Conservation (phyloP, 768 basidiomycete genomes). For the Cytidiella melzeri region DNA sequence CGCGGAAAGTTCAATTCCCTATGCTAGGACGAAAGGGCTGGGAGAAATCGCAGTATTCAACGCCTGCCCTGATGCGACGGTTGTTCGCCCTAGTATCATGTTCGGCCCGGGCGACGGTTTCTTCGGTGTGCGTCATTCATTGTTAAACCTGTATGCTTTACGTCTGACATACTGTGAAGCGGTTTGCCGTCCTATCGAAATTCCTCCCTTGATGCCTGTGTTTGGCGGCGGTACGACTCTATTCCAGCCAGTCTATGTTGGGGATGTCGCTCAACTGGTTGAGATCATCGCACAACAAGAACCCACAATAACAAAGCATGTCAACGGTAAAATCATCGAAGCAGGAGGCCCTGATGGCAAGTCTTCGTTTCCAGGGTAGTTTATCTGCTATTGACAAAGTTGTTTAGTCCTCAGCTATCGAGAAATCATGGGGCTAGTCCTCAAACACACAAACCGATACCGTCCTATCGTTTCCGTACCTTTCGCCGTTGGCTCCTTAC, state of each 20-base stretch:
- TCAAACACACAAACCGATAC: conserved; percentile 44
- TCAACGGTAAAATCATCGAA: conserved; percentile 42
- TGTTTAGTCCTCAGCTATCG: conserved; percentile 60
- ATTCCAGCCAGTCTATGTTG: conserved; percentile 73
- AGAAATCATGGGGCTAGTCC: conserved; percentile 59
- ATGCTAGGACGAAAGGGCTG: conserved; percentile 54
- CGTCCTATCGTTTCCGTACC: conserved; percentile 62
- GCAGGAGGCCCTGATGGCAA: conserved; percentile 45
- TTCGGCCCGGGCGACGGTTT: conserved; percentile 76
- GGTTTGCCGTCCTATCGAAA: conserved; percentile 54
- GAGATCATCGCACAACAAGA: conserved; percentile 51
- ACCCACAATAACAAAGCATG: conserved; percentile 27
- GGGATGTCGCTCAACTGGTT: conserved; percentile 57
- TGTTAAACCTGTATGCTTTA: not conserved
- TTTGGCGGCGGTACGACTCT: conserved; percentile 61
- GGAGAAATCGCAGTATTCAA: conserved; percentile 51
- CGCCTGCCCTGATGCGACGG: conserved; percentile 44
- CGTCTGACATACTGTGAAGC: conserved; percentile 28
- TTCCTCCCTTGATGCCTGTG: conserved; percentile 71
- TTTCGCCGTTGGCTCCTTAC: conserved; percentile 54
- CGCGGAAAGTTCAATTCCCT: conserved; percentile 47
- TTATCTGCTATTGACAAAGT: conserved; percentile 25
- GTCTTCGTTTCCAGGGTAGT: conserved; percentile 30
- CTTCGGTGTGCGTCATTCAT: conserved; percentile 48
- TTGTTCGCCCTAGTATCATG: conserved; percentile 66